Evolutionary conservation across 345 rosid genomes (phyloP).

Genomic region (Punica granatum): DNA sequence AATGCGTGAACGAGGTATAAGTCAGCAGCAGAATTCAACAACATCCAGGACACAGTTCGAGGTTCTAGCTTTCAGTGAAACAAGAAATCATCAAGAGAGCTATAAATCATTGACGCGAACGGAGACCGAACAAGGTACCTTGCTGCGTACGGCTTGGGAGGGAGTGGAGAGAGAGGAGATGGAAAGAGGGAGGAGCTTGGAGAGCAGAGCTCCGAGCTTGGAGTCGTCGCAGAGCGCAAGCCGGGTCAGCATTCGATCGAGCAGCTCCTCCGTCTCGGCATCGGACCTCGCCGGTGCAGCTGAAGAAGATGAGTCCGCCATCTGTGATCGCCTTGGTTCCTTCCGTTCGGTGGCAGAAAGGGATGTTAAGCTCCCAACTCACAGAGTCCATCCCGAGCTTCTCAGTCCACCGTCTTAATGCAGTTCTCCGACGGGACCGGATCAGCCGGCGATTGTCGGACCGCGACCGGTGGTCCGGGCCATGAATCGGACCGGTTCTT

Average conservation of each 20-base stretch:
- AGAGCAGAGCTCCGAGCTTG: constrained; percentile 59
- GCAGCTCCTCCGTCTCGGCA: constrained; percentile 69
- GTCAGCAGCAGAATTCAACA: neutral
- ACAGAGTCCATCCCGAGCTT: neutral
- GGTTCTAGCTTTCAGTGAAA: neutral
- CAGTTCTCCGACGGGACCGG: neutral
- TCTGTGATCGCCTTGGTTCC: constrained; percentile 9
- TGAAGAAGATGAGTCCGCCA: constrained; percentile 51
- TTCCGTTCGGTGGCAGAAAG: neutral
- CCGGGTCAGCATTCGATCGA: constrained; percentile 89
- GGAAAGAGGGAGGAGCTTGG: constrained; percentile 73
- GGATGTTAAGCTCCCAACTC: neutral
- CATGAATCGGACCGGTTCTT: no score
- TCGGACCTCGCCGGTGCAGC: constrained; percentile 41
- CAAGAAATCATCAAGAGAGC: neutral
- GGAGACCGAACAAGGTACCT: constrained; percentile 28
- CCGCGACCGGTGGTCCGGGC: neutral
- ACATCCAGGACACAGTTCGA: neutral
- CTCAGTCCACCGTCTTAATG: neutral
- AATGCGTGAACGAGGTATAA: no score
- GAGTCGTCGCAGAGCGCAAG: constrained; percentile 88
- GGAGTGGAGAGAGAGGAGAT: constrained; percentile 66
- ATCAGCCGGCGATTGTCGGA: neutral
- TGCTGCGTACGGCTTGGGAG: constrained; percentile 60
- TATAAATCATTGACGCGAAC: neutral